Conservation (phyloP, 345 rosid species). For the Crucihimalaya himalaica region DNA sequence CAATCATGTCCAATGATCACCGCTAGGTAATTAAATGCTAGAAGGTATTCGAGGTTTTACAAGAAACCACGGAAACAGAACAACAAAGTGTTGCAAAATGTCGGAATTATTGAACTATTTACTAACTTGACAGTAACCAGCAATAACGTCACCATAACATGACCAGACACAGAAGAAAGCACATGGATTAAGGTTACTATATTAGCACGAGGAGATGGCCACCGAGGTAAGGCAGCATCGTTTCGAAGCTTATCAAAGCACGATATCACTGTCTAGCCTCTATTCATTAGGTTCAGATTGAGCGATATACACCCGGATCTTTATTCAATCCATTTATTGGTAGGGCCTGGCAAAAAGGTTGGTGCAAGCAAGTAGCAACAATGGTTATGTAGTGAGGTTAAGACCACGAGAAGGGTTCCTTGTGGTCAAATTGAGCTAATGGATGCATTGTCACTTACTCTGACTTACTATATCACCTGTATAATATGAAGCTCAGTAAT, state of each 20-base stretch:
- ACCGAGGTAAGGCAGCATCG: neutral
- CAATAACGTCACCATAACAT: neutral
- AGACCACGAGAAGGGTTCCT: neutral
- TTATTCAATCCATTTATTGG: neutral
- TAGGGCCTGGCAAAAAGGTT: neutral
- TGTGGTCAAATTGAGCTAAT: conserved; percentile 13
- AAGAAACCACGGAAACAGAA: neutral
- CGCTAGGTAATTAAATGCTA: neutral
- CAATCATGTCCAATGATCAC: neutral
- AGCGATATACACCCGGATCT: neutral
- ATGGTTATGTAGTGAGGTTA: neutral
- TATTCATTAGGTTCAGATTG: neutral
- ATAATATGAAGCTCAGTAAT: neutral
- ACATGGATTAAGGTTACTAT: neutral
- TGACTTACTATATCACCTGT: neutral
- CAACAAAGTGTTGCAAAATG: neutral
- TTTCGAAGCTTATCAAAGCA: neutral
- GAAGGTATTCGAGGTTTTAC: neutral
- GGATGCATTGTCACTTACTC: neutral
- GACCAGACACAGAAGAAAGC: neutral
- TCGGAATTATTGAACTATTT: neutral
- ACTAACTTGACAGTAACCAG: neutral
- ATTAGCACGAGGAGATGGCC: neutral
- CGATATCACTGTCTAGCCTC: neutral
- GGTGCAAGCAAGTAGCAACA: neutral